Percentiles rank a stretch among this genome's conserved stretches.
Evolutionary conservation across 352 stramenopile genomes (phyloP).

Genomic region (Globisporangium camurandrum): DNA sequence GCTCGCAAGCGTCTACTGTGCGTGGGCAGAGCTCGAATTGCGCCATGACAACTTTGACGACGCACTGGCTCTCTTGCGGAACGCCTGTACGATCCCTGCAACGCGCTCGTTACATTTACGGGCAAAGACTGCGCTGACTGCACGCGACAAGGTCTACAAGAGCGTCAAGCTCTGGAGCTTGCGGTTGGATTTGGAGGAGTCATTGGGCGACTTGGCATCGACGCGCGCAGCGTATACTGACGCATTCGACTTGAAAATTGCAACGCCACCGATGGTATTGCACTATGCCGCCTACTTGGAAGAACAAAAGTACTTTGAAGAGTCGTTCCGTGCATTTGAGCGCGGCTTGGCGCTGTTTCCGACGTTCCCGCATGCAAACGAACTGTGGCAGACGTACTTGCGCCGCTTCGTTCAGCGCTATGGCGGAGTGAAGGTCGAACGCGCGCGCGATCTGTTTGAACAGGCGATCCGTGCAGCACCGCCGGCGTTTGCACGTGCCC

Average conservation of each 20-base stretch:
- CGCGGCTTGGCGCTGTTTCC: constrained; percentile 67
- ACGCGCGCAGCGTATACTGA: constrained; percentile 94
- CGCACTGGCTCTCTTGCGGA: constrained; percentile 86
- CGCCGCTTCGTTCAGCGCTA: constrained; percentile 94
- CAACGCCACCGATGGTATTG: constrained; percentile 95
- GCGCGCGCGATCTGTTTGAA: constrained; percentile 96
- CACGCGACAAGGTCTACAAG: constrained; percentile 81
- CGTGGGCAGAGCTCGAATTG: constrained; percentile 95
- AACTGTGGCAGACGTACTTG: constrained; percentile 97
- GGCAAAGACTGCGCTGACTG: constrained; percentile 40
- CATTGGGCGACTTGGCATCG: constrained; percentile 91
- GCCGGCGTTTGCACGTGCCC: constrained; percentile 78
- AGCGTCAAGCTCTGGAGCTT: constrained; percentile 95
- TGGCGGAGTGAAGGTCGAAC: constrained; percentile 93
- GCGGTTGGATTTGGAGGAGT: constrained; percentile 98
- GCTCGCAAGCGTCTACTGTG: constrained; percentile 91
- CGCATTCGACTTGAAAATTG: constrained; percentile 94
- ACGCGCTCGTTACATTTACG: constrained; percentile 38
- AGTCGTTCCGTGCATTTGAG: constrained; percentile 93
- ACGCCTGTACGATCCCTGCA: constrained; percentile 60
- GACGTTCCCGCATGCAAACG: constrained; percentile 91
- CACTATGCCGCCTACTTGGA: constrained; percentile 97
- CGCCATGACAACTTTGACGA: constrained; percentile 93
- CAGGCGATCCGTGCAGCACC: constrained; percentile 85
- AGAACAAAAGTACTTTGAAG: constrained; percentile 97